Evolutionary conservation across 331 rosid species (phyloP).

Genomic region (Cydonia oblonga): DNA sequence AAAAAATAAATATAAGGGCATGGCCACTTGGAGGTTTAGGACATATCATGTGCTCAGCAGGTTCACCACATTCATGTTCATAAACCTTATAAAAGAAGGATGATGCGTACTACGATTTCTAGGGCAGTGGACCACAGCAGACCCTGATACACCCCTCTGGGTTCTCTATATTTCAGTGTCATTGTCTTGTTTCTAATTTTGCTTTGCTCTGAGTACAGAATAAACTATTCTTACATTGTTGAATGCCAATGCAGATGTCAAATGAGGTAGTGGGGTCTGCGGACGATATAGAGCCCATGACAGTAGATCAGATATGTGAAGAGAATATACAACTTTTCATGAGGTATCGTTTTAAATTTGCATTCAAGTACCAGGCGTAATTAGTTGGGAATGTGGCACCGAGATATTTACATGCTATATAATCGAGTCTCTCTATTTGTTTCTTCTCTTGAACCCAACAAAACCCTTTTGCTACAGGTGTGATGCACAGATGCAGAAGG

Average conservation of each 20-base stretch:
- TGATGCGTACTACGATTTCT: background rate
- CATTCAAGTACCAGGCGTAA: background rate
- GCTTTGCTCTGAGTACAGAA: background rate
- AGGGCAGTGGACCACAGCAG: background rate
- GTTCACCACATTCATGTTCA: background rate
- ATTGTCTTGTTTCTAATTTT: background rate
- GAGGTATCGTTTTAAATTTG: constrained; percentile 37
- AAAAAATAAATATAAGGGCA: background rate
- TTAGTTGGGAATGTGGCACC: background rate
- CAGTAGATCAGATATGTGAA: constrained; percentile 49
- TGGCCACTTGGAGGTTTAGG: background rate
- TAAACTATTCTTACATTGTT: background rate
- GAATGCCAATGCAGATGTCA: constrained; percentile 21
- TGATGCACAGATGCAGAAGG: constrained; percentile 44
- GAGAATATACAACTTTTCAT: constrained; percentile 64
- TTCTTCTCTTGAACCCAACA: constrained; percentile 3
- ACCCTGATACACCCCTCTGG: too few species aligned
- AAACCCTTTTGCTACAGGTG: constrained; percentile 41
- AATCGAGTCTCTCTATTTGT: background rate
- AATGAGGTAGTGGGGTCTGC: constrained; percentile 21
- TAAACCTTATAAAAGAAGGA: background rate
- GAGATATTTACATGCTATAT: background rate
- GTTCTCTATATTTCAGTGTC: background rate
- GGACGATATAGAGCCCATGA: constrained; percentile 17
- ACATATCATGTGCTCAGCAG: background rate